Base-by-base conservation (phyloP, 1,139 yeast species). In the Diutina siamensis region DNA sequence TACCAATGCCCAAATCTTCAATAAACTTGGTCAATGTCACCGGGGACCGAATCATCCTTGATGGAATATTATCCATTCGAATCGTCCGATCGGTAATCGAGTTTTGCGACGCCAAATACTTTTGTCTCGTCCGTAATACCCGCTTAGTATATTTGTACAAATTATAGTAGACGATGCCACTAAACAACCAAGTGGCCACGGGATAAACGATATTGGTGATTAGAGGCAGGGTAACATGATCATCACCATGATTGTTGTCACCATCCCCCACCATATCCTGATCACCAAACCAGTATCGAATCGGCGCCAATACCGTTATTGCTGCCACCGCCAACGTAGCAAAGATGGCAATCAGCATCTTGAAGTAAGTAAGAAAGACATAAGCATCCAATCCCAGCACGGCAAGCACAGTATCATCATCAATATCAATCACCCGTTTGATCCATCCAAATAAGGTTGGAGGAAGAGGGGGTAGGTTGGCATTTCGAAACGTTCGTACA, bases 21-120 rank as follows among this genome's bases (percentile, higher is more conserved):
- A 80, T 71, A 53, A 79, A 80, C 32, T 25, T 22, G n/a, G 31
- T 22, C 18, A 38, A 25, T 1, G 32, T 22, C n/a, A 17, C 15
- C 3, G 42, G 42, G 4, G 31, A 25, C 21, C 32, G 19, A 4
- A 38, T 10, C 35, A 88, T 64, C 46, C 80, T 79, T 0, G 84
- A 81, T 0, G 97, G 97, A 13, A 92, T 86, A 0, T 97, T 97
- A 42, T 94, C 83, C 21, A 92, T 62, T 48, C 94, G 68, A 46
- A 92, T 84, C 0, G 98, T 92, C 56, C 97, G 71, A 67, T 92
- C 98, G 0, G 97, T 88, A 46, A 92, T 76, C 4, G 96, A 83
- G 58, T 85, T 84, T 59, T 89, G 97, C 45, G 80, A 76, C 0
- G 97, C 98, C 52, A 92, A 67, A 58, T 85, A 85, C 52, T 72